Evolutionary conservation across 306 rosid genomes (phyloP).

Genomic region (Phaseolus lunatus): DNA sequence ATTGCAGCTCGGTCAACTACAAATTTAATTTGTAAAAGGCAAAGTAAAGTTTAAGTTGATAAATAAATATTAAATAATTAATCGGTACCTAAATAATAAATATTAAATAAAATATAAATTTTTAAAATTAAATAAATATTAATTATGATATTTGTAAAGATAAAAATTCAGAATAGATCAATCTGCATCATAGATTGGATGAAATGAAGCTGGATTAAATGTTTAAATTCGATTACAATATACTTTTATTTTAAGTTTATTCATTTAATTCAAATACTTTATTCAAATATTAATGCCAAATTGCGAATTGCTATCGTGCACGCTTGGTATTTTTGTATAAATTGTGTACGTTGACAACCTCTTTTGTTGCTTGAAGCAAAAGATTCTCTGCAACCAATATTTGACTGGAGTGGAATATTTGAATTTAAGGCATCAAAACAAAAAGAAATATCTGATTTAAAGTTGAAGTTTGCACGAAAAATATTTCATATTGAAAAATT

Average conservation of each 20-base stretch:
- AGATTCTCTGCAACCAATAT: neutral
- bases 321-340: constrained; percentile 40
- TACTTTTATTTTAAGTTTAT: neutral
- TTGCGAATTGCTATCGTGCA: constrained; percentile 38
- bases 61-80: neutral
- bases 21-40: neutral
- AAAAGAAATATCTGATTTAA: neutral
- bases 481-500: neutral
- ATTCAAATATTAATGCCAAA: neutral
- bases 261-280: neutral
- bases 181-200: neutral
- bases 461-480: neutral
- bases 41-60: neutral
- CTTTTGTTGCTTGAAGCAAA: constrained; percentile 37
- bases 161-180: neutral
- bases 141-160: neutral
- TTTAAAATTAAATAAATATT: neutral
- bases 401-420: neutral
- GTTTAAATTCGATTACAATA: neutral
- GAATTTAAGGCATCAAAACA: neutral
- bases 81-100: neutral
- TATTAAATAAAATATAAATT: neutral
- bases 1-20: neutral
- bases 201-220: neutral
- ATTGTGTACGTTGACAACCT: neutral